Conservation (phyloP, 805 yeast species). For the Clavispora santaluciae region DNA sequence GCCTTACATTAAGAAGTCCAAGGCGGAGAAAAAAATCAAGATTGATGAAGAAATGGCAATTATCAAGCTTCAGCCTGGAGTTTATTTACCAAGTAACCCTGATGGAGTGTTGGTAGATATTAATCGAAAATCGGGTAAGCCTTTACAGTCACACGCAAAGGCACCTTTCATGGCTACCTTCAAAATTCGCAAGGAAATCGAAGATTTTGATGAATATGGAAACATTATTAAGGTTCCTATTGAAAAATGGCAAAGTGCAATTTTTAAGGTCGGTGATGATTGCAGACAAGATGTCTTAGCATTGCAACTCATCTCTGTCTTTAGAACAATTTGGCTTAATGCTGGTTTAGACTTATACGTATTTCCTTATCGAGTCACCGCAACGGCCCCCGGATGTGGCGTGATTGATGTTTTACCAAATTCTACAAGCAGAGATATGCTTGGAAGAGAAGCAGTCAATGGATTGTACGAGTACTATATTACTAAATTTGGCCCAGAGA, state of each 20-base stretch:
- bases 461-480: conserved; percentile 90
- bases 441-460: conserved; percentile 97
- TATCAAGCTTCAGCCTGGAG: conserved; percentile 71
- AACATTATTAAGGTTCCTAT: conserved; percentile 31
- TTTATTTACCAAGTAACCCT: conserved; percentile 93
- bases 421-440: conserved; percentile 93
- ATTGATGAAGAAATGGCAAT: conserved; percentile 93
- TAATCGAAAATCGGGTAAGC: conserved; percentile 86
- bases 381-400: conserved; percentile 99
- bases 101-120: conserved; percentile 93
- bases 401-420: conserved; percentile 96
- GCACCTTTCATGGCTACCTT: conserved; percentile 98
- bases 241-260: conserved; percentile 89
- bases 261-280: conserved; percentile 98
- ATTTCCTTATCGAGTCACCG: conserved; percentile 92
- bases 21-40: conserved; percentile 93
- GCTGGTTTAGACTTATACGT: conserved; percentile 88
- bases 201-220: conserved; percentile 39
- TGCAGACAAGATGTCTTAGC: conserved; percentile 97
- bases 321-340: conserved; percentile 83
- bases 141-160: conserved; percentile 96
- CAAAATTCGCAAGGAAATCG: conserved; percentile 62
- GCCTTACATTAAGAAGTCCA: conserved; percentile 89
- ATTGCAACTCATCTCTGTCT: conserved; percentile 83
- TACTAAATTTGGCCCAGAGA: conserved; percentile 93